These are phyloP conservation scores for Trichophyton rubrum DNA, from an alignment of 2,329 filamentous ascomycete species.

Conservation along the genomic window DNA sequence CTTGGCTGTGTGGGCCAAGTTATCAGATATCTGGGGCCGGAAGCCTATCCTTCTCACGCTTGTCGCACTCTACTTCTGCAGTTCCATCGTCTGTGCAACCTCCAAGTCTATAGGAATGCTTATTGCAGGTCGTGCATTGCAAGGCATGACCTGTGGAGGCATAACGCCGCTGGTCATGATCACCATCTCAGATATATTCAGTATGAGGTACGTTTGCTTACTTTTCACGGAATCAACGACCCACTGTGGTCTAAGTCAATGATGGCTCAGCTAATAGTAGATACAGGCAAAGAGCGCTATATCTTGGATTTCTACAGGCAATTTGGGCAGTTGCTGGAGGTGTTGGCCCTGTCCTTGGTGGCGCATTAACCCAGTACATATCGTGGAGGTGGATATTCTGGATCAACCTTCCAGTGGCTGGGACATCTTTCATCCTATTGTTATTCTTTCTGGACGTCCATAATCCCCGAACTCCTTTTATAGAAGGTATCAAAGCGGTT, in stretches of 20 bases:
- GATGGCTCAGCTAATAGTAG: not conserved
- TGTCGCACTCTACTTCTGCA: conserved; percentile 38
- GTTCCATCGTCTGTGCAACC: conserved; percentile 40
- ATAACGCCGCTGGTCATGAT: conserved; percentile 42
- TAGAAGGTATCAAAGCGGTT: conserved; percentile 39
- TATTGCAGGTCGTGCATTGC: conserved; percentile 41
- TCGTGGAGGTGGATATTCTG: conserved; percentile 46
- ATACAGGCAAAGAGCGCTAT: conserved; percentile 30
- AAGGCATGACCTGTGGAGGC: conserved; percentile 44
- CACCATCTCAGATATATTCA: conserved; percentile 45
- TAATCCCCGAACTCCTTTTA: conserved; percentile 40
- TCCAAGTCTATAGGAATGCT: conserved; percentile 39
- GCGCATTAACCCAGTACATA: conserved; percentile 33
- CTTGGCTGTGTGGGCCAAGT: conserved; percentile 57
- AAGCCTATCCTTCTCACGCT: conserved; percentile 42
- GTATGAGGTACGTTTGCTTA: conserved; percentile 25
- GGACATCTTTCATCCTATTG: conserved; percentile 38
- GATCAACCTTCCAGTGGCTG: conserved; percentile 43
- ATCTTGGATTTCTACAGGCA: conserved; percentile 40
- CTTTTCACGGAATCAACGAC: not conserved
- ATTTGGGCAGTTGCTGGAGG: conserved; percentile 45
- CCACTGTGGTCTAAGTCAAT: not conserved
- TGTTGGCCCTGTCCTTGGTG: conserved; percentile 42
- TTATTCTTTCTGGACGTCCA: conserved; percentile 43
- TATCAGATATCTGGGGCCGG: conserved; percentile 47